Evolutionary conservation across 139 green algal genomes (phyloP).

Genomic region (Pseudopediastrum boryanum): DNA sequence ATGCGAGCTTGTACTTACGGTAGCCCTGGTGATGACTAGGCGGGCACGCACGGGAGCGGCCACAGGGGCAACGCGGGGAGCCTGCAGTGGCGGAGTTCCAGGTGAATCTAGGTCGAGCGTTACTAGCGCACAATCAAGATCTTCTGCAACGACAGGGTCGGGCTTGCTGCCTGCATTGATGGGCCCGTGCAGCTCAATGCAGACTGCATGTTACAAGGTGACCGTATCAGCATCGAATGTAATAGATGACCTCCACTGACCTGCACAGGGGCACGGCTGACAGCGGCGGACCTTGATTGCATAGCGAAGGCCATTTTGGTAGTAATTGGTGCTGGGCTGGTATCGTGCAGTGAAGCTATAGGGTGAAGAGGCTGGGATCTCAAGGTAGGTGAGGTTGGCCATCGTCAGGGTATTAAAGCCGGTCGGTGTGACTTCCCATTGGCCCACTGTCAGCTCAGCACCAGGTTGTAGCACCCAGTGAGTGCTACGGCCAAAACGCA

Average conservation of each 20-base stretch:
- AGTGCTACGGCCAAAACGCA: too few relatives aligned
- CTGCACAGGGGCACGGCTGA: conserved; percentile 30
- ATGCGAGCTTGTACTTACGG: background rate
- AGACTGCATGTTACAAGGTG: background rate
- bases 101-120: background rate
- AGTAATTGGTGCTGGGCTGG: too few relatives aligned
- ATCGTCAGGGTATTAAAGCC: too few relatives aligned
- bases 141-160: background rate
- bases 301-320: conserved; percentile 33
- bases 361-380: too few relatives aligned
- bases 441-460: too few relatives aligned
- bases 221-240: background rate
- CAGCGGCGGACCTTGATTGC: conserved; percentile 21
- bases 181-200: background rate
- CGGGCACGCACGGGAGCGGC: conserved; percentile 26
- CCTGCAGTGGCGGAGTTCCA: too few relatives aligned
- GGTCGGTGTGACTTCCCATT: too few relatives aligned
- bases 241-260: background rate
- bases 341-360: too few relatives aligned
- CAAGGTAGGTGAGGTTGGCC: too few relatives aligned
- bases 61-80: conserved; percentile 24
- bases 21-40: conserved; percentile 20
- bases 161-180: background rate
- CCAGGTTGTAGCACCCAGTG: too few relatives aligned
- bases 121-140: background rate